Evolutionary conservation across 495 filamentous ascomycete genomes (phyloP).

Genomic region (Halenospora varia): DNA sequence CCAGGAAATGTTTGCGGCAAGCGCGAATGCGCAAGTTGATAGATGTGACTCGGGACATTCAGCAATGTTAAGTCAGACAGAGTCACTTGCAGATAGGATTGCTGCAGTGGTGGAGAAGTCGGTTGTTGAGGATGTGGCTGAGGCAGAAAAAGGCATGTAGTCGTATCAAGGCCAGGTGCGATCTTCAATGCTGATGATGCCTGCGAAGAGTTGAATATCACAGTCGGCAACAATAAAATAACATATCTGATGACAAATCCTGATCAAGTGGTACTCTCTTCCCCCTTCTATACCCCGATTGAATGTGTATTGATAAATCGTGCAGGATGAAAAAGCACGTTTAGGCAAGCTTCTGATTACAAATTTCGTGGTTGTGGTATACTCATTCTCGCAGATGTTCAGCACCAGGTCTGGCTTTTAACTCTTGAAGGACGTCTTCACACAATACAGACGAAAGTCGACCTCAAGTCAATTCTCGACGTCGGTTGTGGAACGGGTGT

Average conservation of each 20-base stretch:
- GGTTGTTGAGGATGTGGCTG: too few species aligned
- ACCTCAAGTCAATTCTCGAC: neutral
- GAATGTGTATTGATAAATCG: too few species aligned
- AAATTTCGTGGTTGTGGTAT: neutral
- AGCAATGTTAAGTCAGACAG: neutral
- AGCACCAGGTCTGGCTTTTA: neutral
- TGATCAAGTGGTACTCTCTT: too few species aligned
- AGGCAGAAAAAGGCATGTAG: too few species aligned
- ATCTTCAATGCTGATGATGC: too few species aligned
- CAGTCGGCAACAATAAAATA: too few species aligned
- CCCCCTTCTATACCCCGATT: too few species aligned
- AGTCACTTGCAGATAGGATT: neutral
- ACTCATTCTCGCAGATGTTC: neutral
- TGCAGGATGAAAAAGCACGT: neutral
- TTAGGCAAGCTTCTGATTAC: neutral
- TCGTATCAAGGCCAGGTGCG: too few species aligned
- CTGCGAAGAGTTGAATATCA: too few species aligned
- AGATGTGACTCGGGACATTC: neutral
- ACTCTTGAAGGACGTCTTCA: neutral
- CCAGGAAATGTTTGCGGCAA: neutral
- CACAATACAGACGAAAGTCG: neutral
- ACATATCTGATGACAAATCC: too few species aligned
- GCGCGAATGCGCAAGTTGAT: neutral
- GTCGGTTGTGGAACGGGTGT: neutral
- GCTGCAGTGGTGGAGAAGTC: neutral